phyloP scores from a whole-genome alignment of 2,329 filamentous ascomycete genomes.

The Colletotrichum tropicicola region DNA sequence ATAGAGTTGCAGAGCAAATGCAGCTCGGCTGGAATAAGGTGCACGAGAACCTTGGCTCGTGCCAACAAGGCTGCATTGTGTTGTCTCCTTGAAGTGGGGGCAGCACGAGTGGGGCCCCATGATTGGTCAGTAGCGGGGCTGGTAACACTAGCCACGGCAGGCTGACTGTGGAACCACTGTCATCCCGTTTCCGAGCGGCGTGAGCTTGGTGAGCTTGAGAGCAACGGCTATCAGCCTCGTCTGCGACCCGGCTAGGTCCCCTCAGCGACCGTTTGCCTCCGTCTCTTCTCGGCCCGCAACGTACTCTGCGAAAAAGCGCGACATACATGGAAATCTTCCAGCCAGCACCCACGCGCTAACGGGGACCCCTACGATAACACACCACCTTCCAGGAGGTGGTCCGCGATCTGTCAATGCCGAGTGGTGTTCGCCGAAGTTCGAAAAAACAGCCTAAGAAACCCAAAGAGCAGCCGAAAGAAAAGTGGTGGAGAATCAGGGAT shows the following conservation, averaged over 20 bases:
- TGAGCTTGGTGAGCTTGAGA: conserved; percentile 25
- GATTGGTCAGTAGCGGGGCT: conserved; percentile 2
- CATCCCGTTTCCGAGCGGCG: conserved; percentile 15
- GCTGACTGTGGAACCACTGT: conserved; percentile 19
- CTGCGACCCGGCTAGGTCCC: conserved; percentile 19
- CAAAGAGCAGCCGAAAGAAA: conserved; percentile 25
- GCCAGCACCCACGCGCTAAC: background rate
- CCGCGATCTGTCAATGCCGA: conserved; percentile 28
- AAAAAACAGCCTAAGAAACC: conserved; percentile 19
- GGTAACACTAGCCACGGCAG: conserved; percentile 23
- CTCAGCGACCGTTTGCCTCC: background rate
- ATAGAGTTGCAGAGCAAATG: background rate
- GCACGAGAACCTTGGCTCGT: background rate
- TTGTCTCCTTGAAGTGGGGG: background rate
- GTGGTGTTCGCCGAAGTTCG: conserved; percentile 9
- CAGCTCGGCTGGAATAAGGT: background rate
- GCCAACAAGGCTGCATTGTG: conserved; percentile 4
- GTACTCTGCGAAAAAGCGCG: background rate
- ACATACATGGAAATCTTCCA: background rate
- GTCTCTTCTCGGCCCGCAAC: background rate
- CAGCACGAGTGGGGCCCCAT: background rate
- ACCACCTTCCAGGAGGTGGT: conserved; percentile 28
- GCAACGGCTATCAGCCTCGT: conserved; percentile 24
- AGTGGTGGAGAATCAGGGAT: conserved; percentile 44
- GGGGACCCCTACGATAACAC: background rate